Evolutionary conservation across 371 early-diverging fungal genomes (phyloP).

Genomic region (Mortierella sp.): DNA sequence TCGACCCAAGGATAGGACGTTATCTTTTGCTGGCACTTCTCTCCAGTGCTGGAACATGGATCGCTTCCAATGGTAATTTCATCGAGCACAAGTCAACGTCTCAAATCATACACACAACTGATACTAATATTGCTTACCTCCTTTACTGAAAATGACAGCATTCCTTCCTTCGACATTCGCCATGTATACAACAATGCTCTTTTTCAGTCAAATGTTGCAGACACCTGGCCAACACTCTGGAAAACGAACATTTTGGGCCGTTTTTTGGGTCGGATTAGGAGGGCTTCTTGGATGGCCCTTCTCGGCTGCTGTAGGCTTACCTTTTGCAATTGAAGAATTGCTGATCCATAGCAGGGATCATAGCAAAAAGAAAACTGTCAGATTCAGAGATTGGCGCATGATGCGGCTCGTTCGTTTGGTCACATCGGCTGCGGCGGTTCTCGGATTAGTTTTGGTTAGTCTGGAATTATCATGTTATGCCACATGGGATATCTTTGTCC

Average conservation of each 20-base stretch:
- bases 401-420: conserved; percentile 38
- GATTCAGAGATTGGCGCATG: conserved; percentile 55
- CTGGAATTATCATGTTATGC: neutral
- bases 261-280: conserved; percentile 77
- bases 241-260: conserved; percentile 64
- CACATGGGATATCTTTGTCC: too few species aligned
- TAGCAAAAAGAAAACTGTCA: conserved; percentile 61
- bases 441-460: conserved; percentile 31
- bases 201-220: conserved; percentile 74
- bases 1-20: conserved; percentile 77
- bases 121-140: too few species aligned
- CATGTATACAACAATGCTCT: conserved; percentile 88
- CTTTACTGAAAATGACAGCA: conserved; percentile 59
- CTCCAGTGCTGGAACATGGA: conserved; percentile 89
- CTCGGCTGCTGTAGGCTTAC: conserved; percentile 79
- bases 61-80: conserved; percentile 75
- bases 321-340: conserved; percentile 83
- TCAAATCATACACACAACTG: too few species aligned
- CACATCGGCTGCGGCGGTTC: conserved; percentile 23
- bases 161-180: conserved; percentile 93
- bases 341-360: conserved; percentile 62
- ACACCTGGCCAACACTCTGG: conserved; percentile 63
- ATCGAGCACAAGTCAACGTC: too few species aligned
- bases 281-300: conserved; percentile 94
- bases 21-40: conserved; percentile 74